A percentile compares a stretch with the other conserved stretches of the same genome.
phyloP scores from a whole-genome alignment of 2,329 filamentous ascomycete species.

The Botrytis fragariae region DNA sequence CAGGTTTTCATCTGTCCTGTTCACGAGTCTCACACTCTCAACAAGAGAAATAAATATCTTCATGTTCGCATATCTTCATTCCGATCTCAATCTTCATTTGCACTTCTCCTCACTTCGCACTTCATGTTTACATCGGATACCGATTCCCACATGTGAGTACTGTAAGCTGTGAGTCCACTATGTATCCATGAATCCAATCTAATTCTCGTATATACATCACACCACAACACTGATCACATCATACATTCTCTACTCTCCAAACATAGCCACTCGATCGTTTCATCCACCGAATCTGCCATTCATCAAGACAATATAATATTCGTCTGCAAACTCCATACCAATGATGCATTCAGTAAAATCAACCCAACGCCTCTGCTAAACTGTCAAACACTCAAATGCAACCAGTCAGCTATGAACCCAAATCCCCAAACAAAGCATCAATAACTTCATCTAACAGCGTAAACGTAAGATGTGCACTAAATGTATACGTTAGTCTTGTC shows the following conservation, averaged over 20 bases:
- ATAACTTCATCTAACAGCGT: slow-evolving; percentile 40
- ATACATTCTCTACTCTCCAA: not conserved
- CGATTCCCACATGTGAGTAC: not conserved
- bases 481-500: not conserved
- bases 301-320: not conserved
- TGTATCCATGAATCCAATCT: not conserved
- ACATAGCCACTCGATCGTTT: not conserved
- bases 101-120: not conserved
- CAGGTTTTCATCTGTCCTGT: not conserved
- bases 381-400: slow-evolving; percentile 27
- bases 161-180: not conserved
- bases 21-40: not conserved
- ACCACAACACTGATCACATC: not conserved
- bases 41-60: not conserved
- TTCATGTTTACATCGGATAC: not conserved
- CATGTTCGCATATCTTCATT: not conserved
- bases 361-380: not conserved
- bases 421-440: slow-evolving; percentile 38
- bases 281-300: not conserved
- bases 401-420: slow-evolving; percentile 29
- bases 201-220: not conserved
- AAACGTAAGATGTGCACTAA: slow-evolving; percentile 40
- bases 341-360: not conserved
- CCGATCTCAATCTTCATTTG: not conserved
- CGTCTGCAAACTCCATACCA: not conserved